Conservation (phyloP, 352 stramenopile species). For the Globisporangium polare region DNA sequence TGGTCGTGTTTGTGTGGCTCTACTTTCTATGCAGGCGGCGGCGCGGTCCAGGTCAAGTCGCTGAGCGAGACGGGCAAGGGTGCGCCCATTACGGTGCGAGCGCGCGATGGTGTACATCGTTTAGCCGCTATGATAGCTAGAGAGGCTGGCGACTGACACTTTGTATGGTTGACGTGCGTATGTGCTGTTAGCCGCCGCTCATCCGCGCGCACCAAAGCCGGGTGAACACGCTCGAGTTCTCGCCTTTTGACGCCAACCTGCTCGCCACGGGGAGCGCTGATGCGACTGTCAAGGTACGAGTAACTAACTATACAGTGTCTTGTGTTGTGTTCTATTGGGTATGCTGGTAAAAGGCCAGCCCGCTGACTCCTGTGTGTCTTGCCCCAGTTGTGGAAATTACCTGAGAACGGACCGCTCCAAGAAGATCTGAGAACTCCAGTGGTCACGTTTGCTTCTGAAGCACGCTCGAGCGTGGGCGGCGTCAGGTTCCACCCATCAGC, state of each 20-base stretch:
- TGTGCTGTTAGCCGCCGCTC: conserved; percentile 34
- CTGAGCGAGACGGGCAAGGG: conserved; percentile 43
- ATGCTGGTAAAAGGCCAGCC: too few relatives aligned
- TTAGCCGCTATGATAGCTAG: background rate
- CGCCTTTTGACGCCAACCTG: conserved; percentile 42
- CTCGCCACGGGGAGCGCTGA: conserved; percentile 60
- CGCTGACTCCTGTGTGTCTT: background rate
- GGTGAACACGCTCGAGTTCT: conserved; percentile 64
- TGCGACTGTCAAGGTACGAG: conserved; percentile 38
- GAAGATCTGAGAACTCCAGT: conserved; percentile 25
- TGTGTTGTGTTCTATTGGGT: background rate
- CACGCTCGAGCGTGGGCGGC: conserved; percentile 24
- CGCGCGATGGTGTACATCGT: background rate
- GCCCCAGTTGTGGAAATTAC: conserved; percentile 54
- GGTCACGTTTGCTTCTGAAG: conserved; percentile 13
- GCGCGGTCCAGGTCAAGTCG: conserved; percentile 56
- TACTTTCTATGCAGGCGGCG: conserved; percentile 25
- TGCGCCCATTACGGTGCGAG: conserved; percentile 19
- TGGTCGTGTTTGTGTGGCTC: background rate
- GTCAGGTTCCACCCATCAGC: conserved; percentile 60
- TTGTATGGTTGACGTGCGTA: background rate
- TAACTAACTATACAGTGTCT: background rate
- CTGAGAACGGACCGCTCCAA: conserved; percentile 17
- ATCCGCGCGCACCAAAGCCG: conserved; percentile 55
- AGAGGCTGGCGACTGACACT: background rate